Conservation (phyloP, 352 stramenopile genomes). For the Globisporangium parvum region DNA sequence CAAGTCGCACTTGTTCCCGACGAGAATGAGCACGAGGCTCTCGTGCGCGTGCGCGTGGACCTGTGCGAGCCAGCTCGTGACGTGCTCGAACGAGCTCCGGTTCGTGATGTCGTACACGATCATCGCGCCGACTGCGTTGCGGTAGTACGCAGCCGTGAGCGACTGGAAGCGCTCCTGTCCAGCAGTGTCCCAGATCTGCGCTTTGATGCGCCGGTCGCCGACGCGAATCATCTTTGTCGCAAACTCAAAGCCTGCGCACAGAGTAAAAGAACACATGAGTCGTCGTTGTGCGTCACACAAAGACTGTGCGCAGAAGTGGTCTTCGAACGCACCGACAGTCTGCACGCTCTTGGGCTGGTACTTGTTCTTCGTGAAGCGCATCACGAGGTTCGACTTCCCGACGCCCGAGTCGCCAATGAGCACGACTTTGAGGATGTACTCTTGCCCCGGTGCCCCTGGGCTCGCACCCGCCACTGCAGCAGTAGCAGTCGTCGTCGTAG, state of each 20-base stretch:
- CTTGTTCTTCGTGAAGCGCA: constrained; percentile 88
- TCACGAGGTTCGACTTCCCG: constrained; percentile 84
- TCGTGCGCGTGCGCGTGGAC: constrained; percentile 80
- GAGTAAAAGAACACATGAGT: neutral
- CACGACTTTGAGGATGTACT: constrained; percentile 84
- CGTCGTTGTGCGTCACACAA: neutral
- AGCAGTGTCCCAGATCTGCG: constrained; percentile 87
- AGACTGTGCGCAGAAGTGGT: neutral
- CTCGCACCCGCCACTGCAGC: constrained; percentile 10
- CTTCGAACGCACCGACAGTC: constrained; percentile 41
- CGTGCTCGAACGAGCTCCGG: constrained; percentile 76
- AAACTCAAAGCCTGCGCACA: constrained; percentile 68
- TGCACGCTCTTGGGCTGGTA: constrained; percentile 70
- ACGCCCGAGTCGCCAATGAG: constrained; percentile 86
- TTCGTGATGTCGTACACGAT: constrained; percentile 93
- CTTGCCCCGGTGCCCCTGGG: constrained; percentile 12
- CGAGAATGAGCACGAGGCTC: constrained; percentile 77
- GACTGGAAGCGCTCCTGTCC: constrained; percentile 90
- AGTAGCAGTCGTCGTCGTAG: neutral
- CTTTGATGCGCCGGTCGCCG: constrained; percentile 75
- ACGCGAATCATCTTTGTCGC: constrained; percentile 84
- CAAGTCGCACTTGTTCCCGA: constrained; percentile 87
- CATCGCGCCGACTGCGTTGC: constrained; percentile 87
- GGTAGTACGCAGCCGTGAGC: constrained; percentile 90
- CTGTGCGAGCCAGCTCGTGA: constrained; percentile 70